A percentile compares a stretch with the other conserved stretches of the same genome.
Evolutionary conservation across 1,284 basidiomycete species (phyloP).

Genomic region (Ganoderma sinense): DNA sequence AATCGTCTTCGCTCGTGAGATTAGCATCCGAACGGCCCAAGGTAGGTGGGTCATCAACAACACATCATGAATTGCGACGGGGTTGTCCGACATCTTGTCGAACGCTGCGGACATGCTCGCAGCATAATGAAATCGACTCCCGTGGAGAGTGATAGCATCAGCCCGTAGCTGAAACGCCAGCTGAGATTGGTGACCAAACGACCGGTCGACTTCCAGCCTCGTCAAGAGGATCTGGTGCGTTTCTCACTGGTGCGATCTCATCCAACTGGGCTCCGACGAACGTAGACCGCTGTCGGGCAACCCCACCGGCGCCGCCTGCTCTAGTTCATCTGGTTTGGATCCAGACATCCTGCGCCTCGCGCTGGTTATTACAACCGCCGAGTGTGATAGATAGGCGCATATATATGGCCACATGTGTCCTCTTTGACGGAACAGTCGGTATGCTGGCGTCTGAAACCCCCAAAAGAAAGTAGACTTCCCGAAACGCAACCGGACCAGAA

Average conservation of each 20-base stretch:
- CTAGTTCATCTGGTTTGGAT: not conserved
- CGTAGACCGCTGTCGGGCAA: not conserved
- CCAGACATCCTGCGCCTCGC: not conserved
- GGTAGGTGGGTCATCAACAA: not conserved
- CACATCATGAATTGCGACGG: no score
- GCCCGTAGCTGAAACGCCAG: not conserved
- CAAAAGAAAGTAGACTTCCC: not conserved
- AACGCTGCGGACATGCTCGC: not conserved
- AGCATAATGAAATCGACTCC: not conserved
- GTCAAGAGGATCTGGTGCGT: not conserved
- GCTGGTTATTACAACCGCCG: not conserved
- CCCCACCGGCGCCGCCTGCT: not conserved
- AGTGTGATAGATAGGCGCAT: conserved; percentile 4
- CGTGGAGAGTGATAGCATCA: not conserved
- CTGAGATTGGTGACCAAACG: not conserved
- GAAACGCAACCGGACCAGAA: not conserved
- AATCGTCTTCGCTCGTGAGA: not conserved
- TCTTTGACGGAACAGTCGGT: not conserved
- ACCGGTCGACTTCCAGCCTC: not conserved
- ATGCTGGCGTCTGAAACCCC: not conserved
- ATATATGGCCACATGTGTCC: not conserved
- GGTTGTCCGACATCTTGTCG: not conserved
- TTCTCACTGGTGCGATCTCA: not conserved
- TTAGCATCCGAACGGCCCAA: not conserved
- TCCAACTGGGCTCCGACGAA: not conserved